Percentiles rank a stretch among this genome's conserved stretches.
These are phyloP conservation scores for Oryza glaberrima DNA, from an alignment of 176 grass and related monocot genomes.

Conservation along the genomic window DNA sequence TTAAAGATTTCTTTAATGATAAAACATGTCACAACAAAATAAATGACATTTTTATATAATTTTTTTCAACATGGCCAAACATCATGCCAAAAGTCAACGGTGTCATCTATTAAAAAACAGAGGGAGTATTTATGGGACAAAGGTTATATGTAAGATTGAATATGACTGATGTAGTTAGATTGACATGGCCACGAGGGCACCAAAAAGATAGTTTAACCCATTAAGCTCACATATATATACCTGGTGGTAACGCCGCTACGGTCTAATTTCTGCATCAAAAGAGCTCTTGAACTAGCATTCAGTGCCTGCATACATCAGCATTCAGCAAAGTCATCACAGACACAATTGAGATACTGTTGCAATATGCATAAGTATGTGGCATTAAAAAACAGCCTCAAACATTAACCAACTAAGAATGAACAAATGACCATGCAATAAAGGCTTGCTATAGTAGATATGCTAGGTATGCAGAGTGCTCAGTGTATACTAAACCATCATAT, in stretches of 20 bases:
- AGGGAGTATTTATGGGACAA: too few species aligned
- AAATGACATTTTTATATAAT: too few species aligned
- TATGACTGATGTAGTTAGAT: neutral
- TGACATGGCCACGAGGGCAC: neutral
- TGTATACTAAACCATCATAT: neutral
- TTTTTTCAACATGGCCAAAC: too few species aligned
- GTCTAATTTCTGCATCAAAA: slow-evolving; percentile 97
- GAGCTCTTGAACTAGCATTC: slow-evolving; percentile 95
- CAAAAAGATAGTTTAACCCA: slow-evolving; percentile 16
- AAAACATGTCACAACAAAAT: too few species aligned
- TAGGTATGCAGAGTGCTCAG: neutral
- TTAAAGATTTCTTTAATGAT: too few species aligned
- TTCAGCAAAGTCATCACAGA: slow-evolving; percentile 21
- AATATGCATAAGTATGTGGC: neutral
- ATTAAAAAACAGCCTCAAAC: slow-evolving; percentile 7
- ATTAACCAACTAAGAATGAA: neutral
- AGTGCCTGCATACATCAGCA: slow-evolving; percentile 65
- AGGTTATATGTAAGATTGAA: neutral
- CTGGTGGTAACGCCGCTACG: slow-evolving; percentile 74
- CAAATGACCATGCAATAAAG: neutral
- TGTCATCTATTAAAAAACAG: too few species aligned
- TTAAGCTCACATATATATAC: slow-evolving; percentile 46
- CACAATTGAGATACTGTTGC: neutral
- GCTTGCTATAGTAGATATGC: neutral
- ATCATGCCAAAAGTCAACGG: too few species aligned